Conservation (phyloP, 2,329 filamentous ascomycete genomes). For the Stenocarpella maydis region DNA sequence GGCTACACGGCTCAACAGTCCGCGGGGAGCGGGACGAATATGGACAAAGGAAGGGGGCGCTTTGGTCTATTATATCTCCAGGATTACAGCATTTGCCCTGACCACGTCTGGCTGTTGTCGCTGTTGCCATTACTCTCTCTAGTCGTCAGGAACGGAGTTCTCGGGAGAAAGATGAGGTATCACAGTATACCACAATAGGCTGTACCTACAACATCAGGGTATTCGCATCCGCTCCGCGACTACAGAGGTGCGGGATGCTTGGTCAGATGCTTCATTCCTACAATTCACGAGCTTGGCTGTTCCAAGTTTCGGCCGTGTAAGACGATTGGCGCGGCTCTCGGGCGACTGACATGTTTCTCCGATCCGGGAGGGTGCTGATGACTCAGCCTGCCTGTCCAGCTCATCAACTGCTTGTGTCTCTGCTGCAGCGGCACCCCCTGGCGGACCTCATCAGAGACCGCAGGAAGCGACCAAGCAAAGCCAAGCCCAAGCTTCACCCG, state of each 20-base stretch:
- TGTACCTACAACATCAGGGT: background rate
- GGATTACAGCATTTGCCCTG: constrained; percentile 15
- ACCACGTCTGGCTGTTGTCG: background rate
- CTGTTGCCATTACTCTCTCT: constrained; percentile 4
- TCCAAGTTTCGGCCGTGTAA: constrained; percentile 20
- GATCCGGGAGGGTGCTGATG: constrained; percentile 18
- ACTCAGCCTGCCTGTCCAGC: background rate
- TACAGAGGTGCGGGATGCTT: background rate
- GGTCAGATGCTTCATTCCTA: background rate
- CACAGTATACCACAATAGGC: background rate
- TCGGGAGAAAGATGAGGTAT: background rate
- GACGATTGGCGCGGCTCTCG: constrained; percentile 12
- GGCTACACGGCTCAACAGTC: background rate
- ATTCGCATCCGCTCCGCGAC: background rate
- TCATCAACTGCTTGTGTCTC: background rate
- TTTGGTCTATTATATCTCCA: constrained; percentile 31
- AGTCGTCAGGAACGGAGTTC: background rate
- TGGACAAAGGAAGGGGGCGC: background rate
- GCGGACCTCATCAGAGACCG: constrained; percentile 27
- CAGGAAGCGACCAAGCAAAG: constrained; percentile 1
- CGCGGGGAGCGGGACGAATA: background rate
- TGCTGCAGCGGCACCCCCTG: background rate
- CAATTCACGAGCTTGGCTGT: constrained; percentile 17
- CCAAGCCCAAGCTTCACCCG: constrained; percentile 30
- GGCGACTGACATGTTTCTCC: constrained; percentile 29